These are phyloP conservation scores for Graphilbum sp. DNA, from an alignment of 2,329 filamentous ascomycete genomes.

Conservation along the genomic window DNA sequence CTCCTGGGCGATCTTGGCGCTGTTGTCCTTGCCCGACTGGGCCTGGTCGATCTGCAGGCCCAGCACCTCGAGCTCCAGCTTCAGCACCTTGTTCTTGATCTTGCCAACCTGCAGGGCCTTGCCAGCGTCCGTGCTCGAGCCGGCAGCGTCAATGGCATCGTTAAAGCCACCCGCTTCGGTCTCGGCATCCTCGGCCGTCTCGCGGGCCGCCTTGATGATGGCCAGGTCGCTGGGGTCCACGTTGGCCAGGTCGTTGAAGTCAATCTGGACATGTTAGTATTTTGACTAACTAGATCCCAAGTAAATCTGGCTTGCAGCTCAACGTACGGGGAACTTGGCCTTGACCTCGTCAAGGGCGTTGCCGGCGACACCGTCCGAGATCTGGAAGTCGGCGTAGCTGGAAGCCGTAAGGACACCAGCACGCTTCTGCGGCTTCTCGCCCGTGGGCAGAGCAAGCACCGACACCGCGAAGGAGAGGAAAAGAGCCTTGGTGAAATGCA, in stretches of 20 bases:
- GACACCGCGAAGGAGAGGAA: constrained; percentile 20
- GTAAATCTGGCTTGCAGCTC: not conserved
- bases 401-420: constrained; percentile 15
- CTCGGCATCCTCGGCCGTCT: constrained; percentile 37
- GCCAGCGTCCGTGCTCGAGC: constrained; percentile 20
- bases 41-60: constrained; percentile 34
- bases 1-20: constrained; percentile 27
- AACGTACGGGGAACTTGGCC: constrained; percentile 33
- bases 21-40: constrained; percentile 25
- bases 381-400: constrained; percentile 25
- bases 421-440: constrained; percentile 11
- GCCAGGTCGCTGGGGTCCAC: constrained; percentile 30
- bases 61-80: constrained; percentile 35
- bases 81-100: constrained; percentile 45
- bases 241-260: constrained; percentile 25
- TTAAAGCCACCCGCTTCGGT: constrained; percentile 33
- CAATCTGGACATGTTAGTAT: constrained; percentile 18
- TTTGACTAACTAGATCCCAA: not conserved
- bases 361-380: constrained; percentile 33
- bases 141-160: constrained; percentile 30
- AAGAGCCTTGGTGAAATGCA: constrained; percentile 22
- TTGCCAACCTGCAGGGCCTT: constrained; percentile 34
- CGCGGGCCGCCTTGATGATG: constrained; percentile 31
- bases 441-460: constrained; percentile 17
- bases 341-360: constrained; percentile 36